These are phyloP conservation scores for Torulaspora maleeae DNA, from an alignment of 805 yeast species.

Conservation along the genomic window DNA sequence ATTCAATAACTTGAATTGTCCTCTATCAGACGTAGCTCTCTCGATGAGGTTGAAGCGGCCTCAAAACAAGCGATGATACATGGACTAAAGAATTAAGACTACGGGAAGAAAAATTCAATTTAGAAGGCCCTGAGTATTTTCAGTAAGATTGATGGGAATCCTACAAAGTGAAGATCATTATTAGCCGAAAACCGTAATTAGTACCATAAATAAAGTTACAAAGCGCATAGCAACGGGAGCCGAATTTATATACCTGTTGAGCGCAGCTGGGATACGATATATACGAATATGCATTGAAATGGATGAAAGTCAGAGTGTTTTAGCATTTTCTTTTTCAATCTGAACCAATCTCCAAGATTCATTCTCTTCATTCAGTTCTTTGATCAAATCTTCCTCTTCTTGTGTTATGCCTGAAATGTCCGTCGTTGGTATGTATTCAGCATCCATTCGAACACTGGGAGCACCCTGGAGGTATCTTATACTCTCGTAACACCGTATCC, in stretches of 20 bases:
- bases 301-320: conserved; percentile 13
- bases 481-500: conserved; percentile 72
- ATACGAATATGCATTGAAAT: neutral
- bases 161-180: neutral
- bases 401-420: conserved; percentile 41
- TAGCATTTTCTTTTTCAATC: conserved; percentile 39
- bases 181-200: neutral
- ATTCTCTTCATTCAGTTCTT: conserved; percentile 34
- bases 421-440: conserved; percentile 70
- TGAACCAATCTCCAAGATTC: conserved; percentile 36
- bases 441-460: conserved; percentile 86
- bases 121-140: too few species aligned
- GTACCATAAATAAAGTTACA: neutral
- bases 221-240: neutral
- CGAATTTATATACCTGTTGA: too few species aligned
- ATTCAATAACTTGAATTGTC: too few species aligned
- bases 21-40: too few species aligned
- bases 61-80: too few species aligned
- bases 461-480: conserved; percentile 80
- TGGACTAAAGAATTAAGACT: too few species aligned
- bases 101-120: too few species aligned
- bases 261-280: too few species aligned
- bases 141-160: too few species aligned
- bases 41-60: too few species aligned
- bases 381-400: conserved; percentile 40